phyloP scores from a whole-genome alignment of 78 protist species.

The Dictyostelium citrinum region DNA sequence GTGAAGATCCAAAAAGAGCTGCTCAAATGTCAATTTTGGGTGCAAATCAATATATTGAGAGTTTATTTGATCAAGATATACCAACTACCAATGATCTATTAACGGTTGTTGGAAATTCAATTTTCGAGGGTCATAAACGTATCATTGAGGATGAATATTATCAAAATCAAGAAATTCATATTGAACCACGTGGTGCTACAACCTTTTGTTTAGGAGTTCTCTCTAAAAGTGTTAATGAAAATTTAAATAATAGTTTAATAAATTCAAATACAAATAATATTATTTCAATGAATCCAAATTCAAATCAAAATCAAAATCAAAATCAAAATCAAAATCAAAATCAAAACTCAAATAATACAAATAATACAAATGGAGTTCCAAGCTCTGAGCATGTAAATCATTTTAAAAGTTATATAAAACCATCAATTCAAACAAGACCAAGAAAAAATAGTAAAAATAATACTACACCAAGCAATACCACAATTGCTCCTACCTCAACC shows the following conservation, averaged over 20 bases:
- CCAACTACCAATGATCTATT: conserved; percentile 45
- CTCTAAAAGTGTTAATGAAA: not conserved
- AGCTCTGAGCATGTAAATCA: not conserved
- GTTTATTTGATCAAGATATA: conserved; percentile 1
- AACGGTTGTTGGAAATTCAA: conserved; percentile 31
- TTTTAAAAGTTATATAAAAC: not conserved
- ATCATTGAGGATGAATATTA: conserved; percentile 58
- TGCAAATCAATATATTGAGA: conserved; percentile 65
- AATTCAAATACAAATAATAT: not conserved
- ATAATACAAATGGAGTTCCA: not conserved
- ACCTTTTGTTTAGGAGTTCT: conserved; percentile 45
- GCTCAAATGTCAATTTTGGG: conserved; percentile 53
- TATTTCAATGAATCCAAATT: not conserved
- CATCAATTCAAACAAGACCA: not conserved
- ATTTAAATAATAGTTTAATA: not conserved
- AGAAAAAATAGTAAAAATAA: not conserved
- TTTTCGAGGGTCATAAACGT: conserved; percentile 57
- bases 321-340: not conserved
- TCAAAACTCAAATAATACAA: not conserved
- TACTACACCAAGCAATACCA: not conserved
- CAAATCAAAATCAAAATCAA: not conserved
- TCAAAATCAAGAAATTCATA: conserved; percentile 35
- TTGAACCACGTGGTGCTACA: conserved; percentile 76
- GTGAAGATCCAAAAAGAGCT: conserved; percentile 59
- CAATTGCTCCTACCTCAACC: no score